Base-by-base conservation (phyloP, 768 basidiomycete genomes). In the Boletus rubropictus region DNA sequence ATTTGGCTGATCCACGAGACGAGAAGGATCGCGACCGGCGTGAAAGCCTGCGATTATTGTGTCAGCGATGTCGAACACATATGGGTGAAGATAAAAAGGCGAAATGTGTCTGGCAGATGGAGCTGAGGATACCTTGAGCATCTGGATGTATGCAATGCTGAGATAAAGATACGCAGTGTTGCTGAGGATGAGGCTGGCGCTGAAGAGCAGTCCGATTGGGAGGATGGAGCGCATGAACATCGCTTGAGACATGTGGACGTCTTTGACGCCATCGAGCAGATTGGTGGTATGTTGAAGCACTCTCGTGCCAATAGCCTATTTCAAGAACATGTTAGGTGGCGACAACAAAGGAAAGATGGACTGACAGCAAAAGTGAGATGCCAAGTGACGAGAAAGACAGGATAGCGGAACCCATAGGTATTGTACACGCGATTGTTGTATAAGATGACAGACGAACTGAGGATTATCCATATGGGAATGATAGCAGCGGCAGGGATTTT, bases 361-460 rank as follows among this genome's bases (percentile, higher is more conserved):
- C 74, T 65, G 62, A 78, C 80, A 44, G 85, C 84, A 53, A 89
- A 81, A 24, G 76, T 71, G 24, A 84, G 67, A 65, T 92, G 92
- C 78, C 78, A 94, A 34, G 91, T 94, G 46, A 93, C 91, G 38
- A 92, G 78, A 69, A 94, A 95, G 54, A 96, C 91, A 24, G 94
- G 94, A 72, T 74, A 96, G 60, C 81, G 80, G 74, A 96, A 96
- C 50, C 82, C 68, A 60, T 87, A 80, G 37, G 77, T 78, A 68
- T 87, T 88, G 75, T 89, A 91, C 56, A 89, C 69, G 62, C 83
- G 83, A 67, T 92, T 95, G 79, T 96, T 96, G 80, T 97, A 96
- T 49, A 96, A 82, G 70, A 97, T 97, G 63, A 97, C 94, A 7
- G 81, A 64, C 21, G 91, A 90, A 54, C 84, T 87, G 56, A 95